Base-by-base conservation (phyloP, 2,329 filamentous ascomycete genomes). In the Ophiostoma populinum region DNA sequence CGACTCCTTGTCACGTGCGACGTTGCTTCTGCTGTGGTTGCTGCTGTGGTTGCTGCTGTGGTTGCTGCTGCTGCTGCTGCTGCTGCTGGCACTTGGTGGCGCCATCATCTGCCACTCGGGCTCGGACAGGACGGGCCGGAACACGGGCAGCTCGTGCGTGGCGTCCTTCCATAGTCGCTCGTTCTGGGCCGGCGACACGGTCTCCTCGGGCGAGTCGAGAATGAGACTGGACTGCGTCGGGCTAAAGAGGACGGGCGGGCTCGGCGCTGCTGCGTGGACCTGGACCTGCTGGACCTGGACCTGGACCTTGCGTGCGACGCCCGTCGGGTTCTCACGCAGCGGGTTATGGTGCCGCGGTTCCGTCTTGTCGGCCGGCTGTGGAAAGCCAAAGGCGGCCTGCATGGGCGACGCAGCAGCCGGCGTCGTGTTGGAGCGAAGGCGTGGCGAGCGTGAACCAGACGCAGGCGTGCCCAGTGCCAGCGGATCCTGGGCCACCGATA, bases 381-480 rank as follows among this genome's bases (percentile, higher is more conserved):
- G 3, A n/a, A 34, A 31, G n/a, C 24, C 18, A 25, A 36, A 34
- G 5, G 18, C 34, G 6, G 30, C 15, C 11, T 15, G 34, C 7
- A 24, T 36, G 2, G 38, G 63, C 5, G 65, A 67, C 4, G 51
- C 53, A 21, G 19, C 32, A 7, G 28, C 38, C 2, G 38, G 35
- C 4, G 65, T 66, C 4, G 70, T 73, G 43, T 68, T 66, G 2
- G 69, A 67, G 19, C 70, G 62, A 15, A 53, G 43, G 5, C 55
- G 58, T 3, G 63, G 54, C 7, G 61, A 56, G 9, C 13, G 30
- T 4, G 22, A 22, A 12, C 21, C 28, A n/a, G n/a, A n/a, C n/a
- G n/a, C n/a, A n/a, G n/a, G n/a, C 38, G 48, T 13, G 13, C 12
- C 12, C 6, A 22, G 19, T 9, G 9, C 17, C n/a, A 44, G 49